Conservation (phyloP, 345 rosid species). For the Ceriops decandra region DNA sequence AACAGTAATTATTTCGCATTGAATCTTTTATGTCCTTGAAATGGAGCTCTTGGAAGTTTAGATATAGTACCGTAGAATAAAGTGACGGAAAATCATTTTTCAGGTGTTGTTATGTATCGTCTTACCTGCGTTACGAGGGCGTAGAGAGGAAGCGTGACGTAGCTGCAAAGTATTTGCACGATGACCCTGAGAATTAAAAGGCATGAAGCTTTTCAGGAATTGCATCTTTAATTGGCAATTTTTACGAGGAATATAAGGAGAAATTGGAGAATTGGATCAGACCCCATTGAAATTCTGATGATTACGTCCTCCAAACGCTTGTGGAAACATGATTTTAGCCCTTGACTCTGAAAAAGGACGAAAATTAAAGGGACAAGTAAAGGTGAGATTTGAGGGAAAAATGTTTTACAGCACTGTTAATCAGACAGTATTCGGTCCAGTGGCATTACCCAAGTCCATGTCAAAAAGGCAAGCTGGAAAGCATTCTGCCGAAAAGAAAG, state of each 20-base stretch:
- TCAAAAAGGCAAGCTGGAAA: constrained; percentile 13
- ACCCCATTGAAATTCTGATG: constrained; percentile 7
- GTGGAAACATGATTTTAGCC: constrained; percentile 1
- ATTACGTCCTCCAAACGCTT: background rate
- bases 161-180: constrained; percentile 12
- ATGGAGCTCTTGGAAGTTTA: no score
- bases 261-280: background rate
- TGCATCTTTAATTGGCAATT: background rate
- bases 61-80: no score
- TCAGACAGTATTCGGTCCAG: background rate
- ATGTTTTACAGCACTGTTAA: background rate
- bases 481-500: constrained; percentile 11
- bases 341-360: background rate
- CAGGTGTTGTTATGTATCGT: background rate
- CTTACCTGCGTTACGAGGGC: constrained; percentile 16
- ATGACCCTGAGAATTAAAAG: background rate
- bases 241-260: background rate
- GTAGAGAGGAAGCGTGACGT: constrained; percentile 11
- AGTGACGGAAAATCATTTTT: no score
- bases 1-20: no score
- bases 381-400: background rate
- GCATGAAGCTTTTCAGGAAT: background rate
- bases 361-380: background rate
- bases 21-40: no score
- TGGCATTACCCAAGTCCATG: constrained; percentile 15